These are phyloP conservation scores for Chlamydomonas incerta DNA, from an alignment of 139 green algal genomes.

Conservation along the genomic window DNA sequence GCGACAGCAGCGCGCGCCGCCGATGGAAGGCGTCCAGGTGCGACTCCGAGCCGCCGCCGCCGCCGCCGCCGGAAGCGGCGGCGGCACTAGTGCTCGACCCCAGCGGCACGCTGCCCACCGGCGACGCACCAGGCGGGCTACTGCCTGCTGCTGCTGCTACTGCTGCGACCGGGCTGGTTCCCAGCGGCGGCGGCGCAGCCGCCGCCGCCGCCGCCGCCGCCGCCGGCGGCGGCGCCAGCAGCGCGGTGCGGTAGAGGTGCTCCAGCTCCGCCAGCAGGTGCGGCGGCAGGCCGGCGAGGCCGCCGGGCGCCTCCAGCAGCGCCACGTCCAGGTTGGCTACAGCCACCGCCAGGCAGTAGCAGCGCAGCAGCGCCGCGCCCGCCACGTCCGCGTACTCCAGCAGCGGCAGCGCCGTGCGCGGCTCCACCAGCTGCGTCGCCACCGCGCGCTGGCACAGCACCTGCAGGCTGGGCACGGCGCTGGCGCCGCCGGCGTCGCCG, in stretches of 20 bases:
- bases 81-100: conserved; percentile 15
- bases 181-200: not conserved
- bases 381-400: conserved; percentile 87
- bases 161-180: not conserved
- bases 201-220: not conserved
- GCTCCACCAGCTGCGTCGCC: conserved; percentile 79
- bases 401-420: conserved; percentile 72
- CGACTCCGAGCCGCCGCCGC: not conserved
- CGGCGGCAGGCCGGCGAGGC: conserved; percentile 57
- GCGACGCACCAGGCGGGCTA: not conserved
- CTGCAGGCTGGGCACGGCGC: conserved; percentile 68
- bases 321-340: conserved; percentile 83
- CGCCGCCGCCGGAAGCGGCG: not conserved
- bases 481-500: not conserved
- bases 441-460: conserved; percentile 79
- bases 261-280: conserved; percentile 79
- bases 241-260: conserved; percentile 34
- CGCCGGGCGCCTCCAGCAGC: conserved; percentile 64
- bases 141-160: not conserved
- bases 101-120: not conserved
- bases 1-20: not conserved
- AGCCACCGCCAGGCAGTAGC: conserved; percentile 76
- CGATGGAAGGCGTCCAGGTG: conserved; percentile 23
- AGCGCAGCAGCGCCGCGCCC: conserved; percentile 69
- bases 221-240: conserved; percentile 24